Base-by-base conservation (phyloP, 495 filamentous ascomycete genomes). In the Penicillium subrubescens region DNA sequence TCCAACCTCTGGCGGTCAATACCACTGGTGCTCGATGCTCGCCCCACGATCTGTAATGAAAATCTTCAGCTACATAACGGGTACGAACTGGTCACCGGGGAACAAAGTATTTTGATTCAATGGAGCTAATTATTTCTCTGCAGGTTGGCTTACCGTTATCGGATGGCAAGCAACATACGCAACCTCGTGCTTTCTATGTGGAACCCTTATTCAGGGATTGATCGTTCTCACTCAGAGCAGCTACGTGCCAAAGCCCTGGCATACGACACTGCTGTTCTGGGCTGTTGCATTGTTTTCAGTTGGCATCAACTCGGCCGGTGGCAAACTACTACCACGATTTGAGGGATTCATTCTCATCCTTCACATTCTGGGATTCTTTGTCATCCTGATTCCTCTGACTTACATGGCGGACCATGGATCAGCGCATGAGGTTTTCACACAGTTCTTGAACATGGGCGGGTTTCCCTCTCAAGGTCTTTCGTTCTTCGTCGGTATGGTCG, bases 21-120 rank as follows among this genome's bases (percentile, higher is more conserved):
- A 86, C 52, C 82, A 85, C 60, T 86, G 83, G 83, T 77, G 77
- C 11, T 79, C 80, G 1, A 82, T 83, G 74, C 68, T 86, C n/a
- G 81, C 83, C 1, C 77, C 83, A 3, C 64, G 54, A 15, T 65
- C 61, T 14, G 58, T 57, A 35, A 73, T 77, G 59, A 78, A 79
- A 44, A 75, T 84, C 46, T 56, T 81, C 21, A 82, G 80, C 51
- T 86, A 84, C 61, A 58, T 84, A 17, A 80, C 80, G 52, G 83
- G 82, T 75, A 70, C 21, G 70, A 2, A 10, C 8, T 53, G 29
- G 54, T 5, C 31, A 2, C 17, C 23, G 19, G 19, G 21, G 43
- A 48, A 31, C 14, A n/a, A 43, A 33, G 44, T 12, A 0, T 6
- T 27, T n/a, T 19, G 10, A 8, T 37, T 48, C 15, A 6, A 17